These are phyloP conservation scores for Malassezia globosa DNA, from an alignment of 1,284 basidiomycete genomes.

Conservation along the genomic window DNA sequence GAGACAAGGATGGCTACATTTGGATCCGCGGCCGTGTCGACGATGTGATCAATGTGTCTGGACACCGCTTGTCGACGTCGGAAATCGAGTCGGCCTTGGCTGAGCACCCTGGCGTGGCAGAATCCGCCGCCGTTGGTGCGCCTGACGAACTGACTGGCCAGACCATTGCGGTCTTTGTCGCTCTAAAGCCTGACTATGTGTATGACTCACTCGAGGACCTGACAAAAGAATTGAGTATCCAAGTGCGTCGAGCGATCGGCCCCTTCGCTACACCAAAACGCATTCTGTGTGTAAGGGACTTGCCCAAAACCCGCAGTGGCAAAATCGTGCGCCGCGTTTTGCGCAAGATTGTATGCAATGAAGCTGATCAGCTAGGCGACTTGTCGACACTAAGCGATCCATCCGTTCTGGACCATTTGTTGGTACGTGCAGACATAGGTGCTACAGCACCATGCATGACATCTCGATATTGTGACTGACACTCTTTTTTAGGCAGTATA, in stretches of 20 bases:
- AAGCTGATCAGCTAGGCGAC: conserved; percentile 79
- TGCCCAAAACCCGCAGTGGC: conserved; percentile 93
- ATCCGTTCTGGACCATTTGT: conserved; percentile 37
- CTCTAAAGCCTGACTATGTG: conserved; percentile 62
- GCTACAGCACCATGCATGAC: no score
- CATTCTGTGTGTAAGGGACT: conserved; percentile 69
- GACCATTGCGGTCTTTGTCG: conserved; percentile 49
- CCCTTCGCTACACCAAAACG: conserved; percentile 77
- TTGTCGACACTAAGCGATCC: conserved; percentile 74
- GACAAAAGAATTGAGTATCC: conserved; percentile 76
- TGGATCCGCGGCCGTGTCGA: conserved; percentile 89
- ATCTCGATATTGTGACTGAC: background rate
- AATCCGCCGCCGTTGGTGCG: conserved; percentile 59
- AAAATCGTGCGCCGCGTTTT: conserved; percentile 91
- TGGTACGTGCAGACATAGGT: background rate
- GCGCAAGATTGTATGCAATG: conserved; percentile 86
- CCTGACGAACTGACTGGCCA: conserved; percentile 46
- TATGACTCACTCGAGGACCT: conserved; percentile 62
- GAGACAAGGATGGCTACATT: conserved; percentile 85
- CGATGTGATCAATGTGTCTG: conserved; percentile 63
- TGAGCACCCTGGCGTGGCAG: conserved; percentile 82
- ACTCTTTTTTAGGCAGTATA: background rate
- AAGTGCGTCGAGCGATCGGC: conserved; percentile 58
- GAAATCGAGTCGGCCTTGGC: conserved; percentile 96
- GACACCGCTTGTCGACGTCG: conserved; percentile 89